Conservation (phyloP, 495 filamentous ascomycete species). For the Lentithecium fluviatile region DNA sequence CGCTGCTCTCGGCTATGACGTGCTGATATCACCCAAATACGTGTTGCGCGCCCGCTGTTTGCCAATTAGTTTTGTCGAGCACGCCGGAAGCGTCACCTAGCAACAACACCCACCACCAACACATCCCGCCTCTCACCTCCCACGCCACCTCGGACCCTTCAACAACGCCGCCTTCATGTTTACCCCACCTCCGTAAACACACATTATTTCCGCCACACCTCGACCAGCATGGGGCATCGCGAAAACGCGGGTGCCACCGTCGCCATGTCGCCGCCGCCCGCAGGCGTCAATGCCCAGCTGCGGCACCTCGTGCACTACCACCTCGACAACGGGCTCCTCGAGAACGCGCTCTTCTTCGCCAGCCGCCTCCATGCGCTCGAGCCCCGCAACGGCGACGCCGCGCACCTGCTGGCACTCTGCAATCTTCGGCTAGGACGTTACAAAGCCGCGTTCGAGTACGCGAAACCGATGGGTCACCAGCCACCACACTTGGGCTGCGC, state of each 20-base stretch:
- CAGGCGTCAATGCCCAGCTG: conserved; percentile 69
- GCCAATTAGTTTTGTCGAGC: conserved; percentile 38
- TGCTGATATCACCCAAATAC: conserved; percentile 3
- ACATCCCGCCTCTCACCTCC: not conserved
- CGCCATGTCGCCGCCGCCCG: conserved; percentile 69
- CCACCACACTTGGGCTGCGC: conserved; percentile 81
- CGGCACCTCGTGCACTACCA: conserved; percentile 87
- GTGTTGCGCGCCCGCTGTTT: conserved; percentile 12
- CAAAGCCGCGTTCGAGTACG: conserved; percentile 71
- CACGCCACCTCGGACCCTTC: conserved; percentile 1
- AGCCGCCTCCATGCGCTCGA: conserved; percentile 83
- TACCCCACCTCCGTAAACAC: conserved; percentile 4
- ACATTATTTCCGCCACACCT: not conserved
- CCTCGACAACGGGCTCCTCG: conserved; percentile 82
- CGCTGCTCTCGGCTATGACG: not conserved
- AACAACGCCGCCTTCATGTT: conserved; percentile 21
- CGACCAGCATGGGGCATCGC: not conserved
- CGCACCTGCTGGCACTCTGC: conserved; percentile 79
- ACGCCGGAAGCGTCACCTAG: conserved; percentile 29
- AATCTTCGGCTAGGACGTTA: conserved; percentile 78
- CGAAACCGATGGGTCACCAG: conserved; percentile 59
- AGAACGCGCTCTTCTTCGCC: conserved; percentile 89
- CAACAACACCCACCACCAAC: conserved; percentile 20
- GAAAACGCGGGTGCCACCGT: not conserved
- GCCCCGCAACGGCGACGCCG: conserved; percentile 70